A percentile compares a stretch with the other conserved stretches of the same genome.
Evolutionary conservation across 495 filamentous ascomycete genomes (phyloP).

Genomic region (Penicillium nucicola): DNA sequence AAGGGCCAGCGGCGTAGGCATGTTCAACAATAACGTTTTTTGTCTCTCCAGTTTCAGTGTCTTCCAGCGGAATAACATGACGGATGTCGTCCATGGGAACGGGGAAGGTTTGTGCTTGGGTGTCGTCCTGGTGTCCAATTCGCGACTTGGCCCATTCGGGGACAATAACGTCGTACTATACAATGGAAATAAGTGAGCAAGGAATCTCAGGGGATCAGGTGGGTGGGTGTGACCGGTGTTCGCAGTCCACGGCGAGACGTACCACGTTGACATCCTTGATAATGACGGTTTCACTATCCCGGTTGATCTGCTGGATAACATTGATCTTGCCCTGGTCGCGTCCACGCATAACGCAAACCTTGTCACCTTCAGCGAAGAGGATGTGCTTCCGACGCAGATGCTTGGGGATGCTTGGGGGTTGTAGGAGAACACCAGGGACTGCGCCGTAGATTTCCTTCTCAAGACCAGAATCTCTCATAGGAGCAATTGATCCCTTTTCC

Average conservation of each 20-base stretch:
- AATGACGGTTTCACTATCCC: slow-evolving; percentile 51
- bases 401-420: slow-evolving; percentile 34
- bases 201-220: background rate
- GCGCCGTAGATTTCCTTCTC: slow-evolving; percentile 5
- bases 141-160: slow-evolving; percentile 50
- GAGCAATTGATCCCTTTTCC: slow-evolving; percentile 70
- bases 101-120: slow-evolving; percentile 44
- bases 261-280: slow-evolving; percentile 70
- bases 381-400: slow-evolving; percentile 53
- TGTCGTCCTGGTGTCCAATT: slow-evolving; percentile 36
- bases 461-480: slow-evolving; percentile 62
- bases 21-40: slow-evolving; percentile 74
- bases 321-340: slow-evolving; percentile 80
- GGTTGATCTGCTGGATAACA: slow-evolving; percentile 55
- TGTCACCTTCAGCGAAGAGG: slow-evolving; percentile 66
- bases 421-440: slow-evolving; percentile 35
- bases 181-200: slow-evolving; percentile 5
- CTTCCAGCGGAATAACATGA: slow-evolving; percentile 71
- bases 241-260: slow-evolving; percentile 16
- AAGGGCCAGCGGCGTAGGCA: slow-evolving; percentile 42
- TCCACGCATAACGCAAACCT: slow-evolving; percentile 75
- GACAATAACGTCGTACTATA: slow-evolving; percentile 55
- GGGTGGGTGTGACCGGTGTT: background rate
- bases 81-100: slow-evolving; percentile 69
- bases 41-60: slow-evolving; percentile 57